A percentile compares a stretch with the other conserved stretches of the same genome.
Conservation (phyloP, 192 early-diverging fungal genomes). For the Geranomyces variabilis region DNA sequence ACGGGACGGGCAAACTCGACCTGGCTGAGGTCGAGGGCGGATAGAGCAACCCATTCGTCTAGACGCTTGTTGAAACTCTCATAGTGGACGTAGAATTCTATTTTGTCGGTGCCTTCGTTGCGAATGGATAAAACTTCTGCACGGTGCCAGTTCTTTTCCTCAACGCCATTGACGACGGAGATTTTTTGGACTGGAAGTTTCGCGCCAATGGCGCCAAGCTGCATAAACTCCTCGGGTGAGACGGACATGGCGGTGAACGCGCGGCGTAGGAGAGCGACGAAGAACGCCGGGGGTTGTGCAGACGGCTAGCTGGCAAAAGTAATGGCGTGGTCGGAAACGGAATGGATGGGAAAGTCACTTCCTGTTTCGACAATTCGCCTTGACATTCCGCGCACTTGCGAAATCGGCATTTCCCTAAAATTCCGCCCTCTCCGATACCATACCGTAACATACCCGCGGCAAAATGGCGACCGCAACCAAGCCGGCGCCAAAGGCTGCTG, state of each 20-base stretch:
- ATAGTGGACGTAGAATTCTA: constrained; percentile 95
- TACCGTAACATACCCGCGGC: too few species aligned
- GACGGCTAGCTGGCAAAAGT: too few species aligned
- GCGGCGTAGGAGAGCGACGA: too few species aligned
- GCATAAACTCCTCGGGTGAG: constrained; percentile 21
- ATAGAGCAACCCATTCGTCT: constrained; percentile 86
- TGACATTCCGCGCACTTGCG: too few species aligned
- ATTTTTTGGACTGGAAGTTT: constrained; percentile 64
- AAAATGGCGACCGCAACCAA: background rate
- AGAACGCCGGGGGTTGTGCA: too few species aligned
- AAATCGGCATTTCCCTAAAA: too few species aligned
- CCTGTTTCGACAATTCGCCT: too few species aligned
- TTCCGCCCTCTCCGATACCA: too few species aligned
- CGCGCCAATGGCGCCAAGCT: constrained; percentile 19
- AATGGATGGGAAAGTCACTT: too few species aligned
- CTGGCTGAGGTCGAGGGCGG: constrained; percentile 25
- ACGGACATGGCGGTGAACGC: constrained; percentile 3
- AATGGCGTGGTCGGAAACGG: too few species aligned
- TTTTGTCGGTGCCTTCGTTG: constrained; percentile 40
- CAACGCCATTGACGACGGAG: constrained; percentile 34
- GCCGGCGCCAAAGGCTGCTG: background rate
- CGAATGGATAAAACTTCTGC: constrained; percentile 84
- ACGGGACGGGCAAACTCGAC: constrained; percentile 30
- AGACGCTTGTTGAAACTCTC: constrained; percentile 97
- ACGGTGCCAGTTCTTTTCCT: constrained; percentile 68